phyloP scores from a whole-genome alignment of 164 flowering plant species.

The Stephania japonica region DNA sequence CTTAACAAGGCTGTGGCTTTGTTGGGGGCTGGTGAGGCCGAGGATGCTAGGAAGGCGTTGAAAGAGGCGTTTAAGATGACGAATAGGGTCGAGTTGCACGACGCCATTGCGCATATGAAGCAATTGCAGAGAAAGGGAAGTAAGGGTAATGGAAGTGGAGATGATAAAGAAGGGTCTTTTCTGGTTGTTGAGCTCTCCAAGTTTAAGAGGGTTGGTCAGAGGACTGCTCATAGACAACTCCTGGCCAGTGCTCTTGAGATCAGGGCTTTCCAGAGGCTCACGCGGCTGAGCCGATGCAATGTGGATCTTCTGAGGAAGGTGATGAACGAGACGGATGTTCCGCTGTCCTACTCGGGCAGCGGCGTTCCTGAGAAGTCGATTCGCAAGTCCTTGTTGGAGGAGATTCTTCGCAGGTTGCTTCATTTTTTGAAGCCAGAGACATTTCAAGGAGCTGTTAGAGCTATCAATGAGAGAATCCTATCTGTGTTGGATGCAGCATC shows the following conservation, averaged over 20 bases:
- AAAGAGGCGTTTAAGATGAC: constrained; percentile 97
- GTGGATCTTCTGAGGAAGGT: constrained; percentile 79
- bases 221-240: constrained; percentile 59
- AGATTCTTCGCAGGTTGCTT: constrained; percentile 60
- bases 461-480: constrained; percentile 79
- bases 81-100: constrained; percentile 89
- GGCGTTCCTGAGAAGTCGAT: constrained; percentile 83
- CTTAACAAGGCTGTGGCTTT: constrained; percentile 91
- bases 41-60: constrained; percentile 83
- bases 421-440: constrained; percentile 80
- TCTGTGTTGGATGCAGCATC: constrained; percentile 66
- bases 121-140: constrained; percentile 77
- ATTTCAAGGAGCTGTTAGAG: constrained; percentile 89
- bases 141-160: constrained; percentile 41
- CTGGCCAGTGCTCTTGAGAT: constrained; percentile 70
- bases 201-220: constrained; percentile 65
- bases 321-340: constrained; percentile 69
- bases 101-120: constrained; percentile 85
- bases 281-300: constrained; percentile 66
- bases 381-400: constrained; percentile 81
- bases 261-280: constrained; percentile 82
- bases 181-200: constrained; percentile 57
- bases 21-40: constrained; percentile 90
- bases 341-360: constrained; percentile 79
- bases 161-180: constrained; percentile 54